Evolutionary conservation across 768 basidiomycete species (phyloP).

Genomic region (Suillus discolor): DNA sequence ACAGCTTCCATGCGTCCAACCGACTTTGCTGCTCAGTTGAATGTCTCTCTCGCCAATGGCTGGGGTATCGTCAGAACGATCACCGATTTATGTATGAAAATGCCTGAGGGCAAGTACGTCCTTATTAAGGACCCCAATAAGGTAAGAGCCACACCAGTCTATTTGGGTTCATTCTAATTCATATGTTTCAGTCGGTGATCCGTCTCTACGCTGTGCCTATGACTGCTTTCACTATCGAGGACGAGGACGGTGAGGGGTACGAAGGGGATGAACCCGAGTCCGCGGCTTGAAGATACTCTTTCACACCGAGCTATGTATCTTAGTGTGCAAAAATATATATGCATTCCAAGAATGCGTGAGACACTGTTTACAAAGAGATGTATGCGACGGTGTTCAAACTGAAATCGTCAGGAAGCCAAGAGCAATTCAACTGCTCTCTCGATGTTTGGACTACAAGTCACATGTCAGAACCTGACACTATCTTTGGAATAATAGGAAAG

Average conservation of each 20-base stretch:
- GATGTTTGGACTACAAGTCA: conserved; percentile 60
- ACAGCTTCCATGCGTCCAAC: conserved; percentile 92
- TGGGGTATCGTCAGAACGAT: conserved; percentile 99
- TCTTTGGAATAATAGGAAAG: conserved; percentile 12
- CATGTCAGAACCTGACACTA: conserved; percentile 5
- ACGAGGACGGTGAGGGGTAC: conserved; percentile 58
- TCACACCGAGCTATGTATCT: neutral
- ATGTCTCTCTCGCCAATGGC: conserved; percentile 92
- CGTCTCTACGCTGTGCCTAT: conserved; percentile 92
- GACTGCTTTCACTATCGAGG: conserved; percentile 82
- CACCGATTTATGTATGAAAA: conserved; percentile 92
- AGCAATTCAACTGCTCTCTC: conserved; percentile 84
- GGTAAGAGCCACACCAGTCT: conserved; percentile 48
- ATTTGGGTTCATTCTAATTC: conserved; percentile 13
- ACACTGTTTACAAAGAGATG: neutral
- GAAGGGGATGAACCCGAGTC: conserved; percentile 46
- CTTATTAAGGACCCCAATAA: conserved; percentile 97
- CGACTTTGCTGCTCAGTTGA: conserved; percentile 94
- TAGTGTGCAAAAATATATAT: neutral
- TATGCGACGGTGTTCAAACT: neutral
- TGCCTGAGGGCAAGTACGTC: conserved; percentile 98
- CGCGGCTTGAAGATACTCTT: conserved; percentile 24
- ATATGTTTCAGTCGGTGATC: conserved; percentile 74
- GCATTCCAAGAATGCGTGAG: neutral
- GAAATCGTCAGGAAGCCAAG: conserved; percentile 49